A percentile compares a stretch with the other conserved stretches of the same genome.
Evolutionary conservation across 2,329 filamentous ascomycete genomes (phyloP).

Genomic region (Monilinia aucupariae): DNA sequence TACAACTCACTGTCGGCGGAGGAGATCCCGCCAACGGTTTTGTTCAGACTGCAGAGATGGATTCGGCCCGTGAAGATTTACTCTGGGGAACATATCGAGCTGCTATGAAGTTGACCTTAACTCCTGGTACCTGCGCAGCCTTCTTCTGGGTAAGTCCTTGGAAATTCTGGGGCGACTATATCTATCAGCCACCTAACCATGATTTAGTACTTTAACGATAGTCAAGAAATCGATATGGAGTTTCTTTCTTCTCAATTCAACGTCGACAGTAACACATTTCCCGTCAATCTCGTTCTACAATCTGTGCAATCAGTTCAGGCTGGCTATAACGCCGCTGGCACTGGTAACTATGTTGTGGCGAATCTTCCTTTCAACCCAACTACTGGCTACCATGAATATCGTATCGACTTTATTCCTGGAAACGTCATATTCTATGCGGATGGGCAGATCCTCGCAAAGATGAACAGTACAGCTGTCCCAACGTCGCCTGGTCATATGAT

Average conservation of each 20-base stretch:
- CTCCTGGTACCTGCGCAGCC: constrained; percentile 58
- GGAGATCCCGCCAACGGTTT: constrained; percentile 43
- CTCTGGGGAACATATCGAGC: constrained; percentile 65
- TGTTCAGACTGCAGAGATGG: constrained; percentile 60
- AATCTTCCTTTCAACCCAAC: constrained; percentile 63
- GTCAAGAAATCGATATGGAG: constrained; percentile 76
- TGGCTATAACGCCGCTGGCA: constrained; percentile 58
- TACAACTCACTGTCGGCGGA: constrained; percentile 51
- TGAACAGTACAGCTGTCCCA: constrained; percentile 54
- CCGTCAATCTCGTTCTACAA: constrained; percentile 72
- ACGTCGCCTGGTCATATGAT: constrained; percentile 58
- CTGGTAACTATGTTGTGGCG: constrained; percentile 51
- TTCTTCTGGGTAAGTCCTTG: constrained; percentile 65
- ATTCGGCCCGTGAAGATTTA: constrained; percentile 55
- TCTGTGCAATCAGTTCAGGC: constrained; percentile 52
- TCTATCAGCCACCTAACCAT: constrained; percentile 8
- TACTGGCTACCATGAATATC: constrained; percentile 66
- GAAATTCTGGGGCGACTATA: neutral
- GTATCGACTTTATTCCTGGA: constrained; percentile 65
- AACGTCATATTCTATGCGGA: constrained; percentile 67
- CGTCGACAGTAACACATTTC: constrained; percentile 44
- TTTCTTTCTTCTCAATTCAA: constrained; percentile 65
- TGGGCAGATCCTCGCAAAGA: constrained; percentile 49
- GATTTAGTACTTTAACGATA: constrained; percentile 67
- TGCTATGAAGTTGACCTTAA: constrained; percentile 51